Base-by-base conservation (phyloP, 768 basidiomycete genomes). In the Calocybe indica region DNA sequence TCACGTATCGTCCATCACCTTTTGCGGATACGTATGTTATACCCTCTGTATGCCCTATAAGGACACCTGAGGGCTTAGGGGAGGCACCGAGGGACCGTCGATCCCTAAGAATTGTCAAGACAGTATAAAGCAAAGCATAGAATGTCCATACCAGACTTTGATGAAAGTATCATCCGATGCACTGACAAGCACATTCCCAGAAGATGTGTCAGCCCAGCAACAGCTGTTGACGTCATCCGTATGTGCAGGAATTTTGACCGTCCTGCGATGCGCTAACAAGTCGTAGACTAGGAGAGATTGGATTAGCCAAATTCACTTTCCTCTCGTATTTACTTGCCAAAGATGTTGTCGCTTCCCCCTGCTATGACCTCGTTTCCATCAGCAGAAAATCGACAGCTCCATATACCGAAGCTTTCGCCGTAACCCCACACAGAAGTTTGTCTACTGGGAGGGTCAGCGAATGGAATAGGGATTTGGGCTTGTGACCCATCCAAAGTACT, bases 291-390 rank as follows among this genome's bases (percentile, higher is more conserved):
- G 35, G 35, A 8, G 15, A 5, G 36, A 48, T 39, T 8, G 6
- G 42, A 43, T 29, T 46, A 46, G 28, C 47, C 31, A 15, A 47
- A 14, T 44, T 51, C 13, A 41, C 33, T 14, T 44, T 47, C 49
- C 42, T 5, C 15, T 35, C 7, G 12, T 3, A 22, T 34, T 47
- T 42, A 35, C 55, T 45, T 58, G 80, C 87, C 87, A 58, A 88
- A 88, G 28, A 90, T 81, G 34, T 85, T 82, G 7, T 88, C 88
- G 35, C 78, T 83, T 2, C 91, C 93, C 9, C 95, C 95, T 29
- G 95, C 95, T 38, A 99, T 79, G 13, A 98, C 83, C 65, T 99
- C 96, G 40, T 87, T 90, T 1, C 92, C 94, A 57, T 98, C 95
- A 6, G 94, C 92, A 33, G 93, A 97, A 63, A 98, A 98, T 37